Conservation (phyloP, 192 early-diverging fungal species). For the Glomus cerebriforme region DNA sequence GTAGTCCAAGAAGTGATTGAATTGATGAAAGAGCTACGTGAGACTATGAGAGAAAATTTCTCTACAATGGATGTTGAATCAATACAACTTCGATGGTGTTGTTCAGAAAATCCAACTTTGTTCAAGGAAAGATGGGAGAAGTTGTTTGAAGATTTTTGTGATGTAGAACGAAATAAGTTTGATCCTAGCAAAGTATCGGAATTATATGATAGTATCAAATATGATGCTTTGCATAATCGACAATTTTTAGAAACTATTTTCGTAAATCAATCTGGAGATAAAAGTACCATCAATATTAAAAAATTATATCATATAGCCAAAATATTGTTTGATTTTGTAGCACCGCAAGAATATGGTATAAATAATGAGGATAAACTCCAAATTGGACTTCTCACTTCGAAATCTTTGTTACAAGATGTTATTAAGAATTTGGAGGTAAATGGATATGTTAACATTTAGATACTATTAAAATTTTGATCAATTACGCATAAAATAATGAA, state of each 20-base stretch:
- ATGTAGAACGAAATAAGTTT: conserved; percentile 52
- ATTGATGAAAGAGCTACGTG: conserved; percentile 65
- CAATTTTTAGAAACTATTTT: conserved; percentile 78
- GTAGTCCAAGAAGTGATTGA: conserved; percentile 71
- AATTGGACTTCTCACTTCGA: conserved; percentile 80
- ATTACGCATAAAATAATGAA: no score
- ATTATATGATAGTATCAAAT: conserved; percentile 95
- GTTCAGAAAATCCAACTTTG: conserved; percentile 78
- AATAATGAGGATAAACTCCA: conserved; percentile 76
- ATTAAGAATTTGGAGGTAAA: conserved; percentile 71
- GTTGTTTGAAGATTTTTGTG: conserved; percentile 85
- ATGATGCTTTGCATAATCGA: conserved; percentile 96
- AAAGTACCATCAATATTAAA: conserved; percentile 42
- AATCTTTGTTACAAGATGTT: conserved; percentile 79
- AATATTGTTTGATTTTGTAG: conserved; percentile 90
- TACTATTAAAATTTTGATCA: not conserved
- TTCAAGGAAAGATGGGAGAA: conserved; percentile 98
- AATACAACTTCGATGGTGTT: conserved; percentile 87
- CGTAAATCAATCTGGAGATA: conserved; percentile 40
- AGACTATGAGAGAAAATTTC: conserved; percentile 82
- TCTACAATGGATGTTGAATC: conserved; percentile 52
- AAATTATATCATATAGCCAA: conserved; percentile 83
- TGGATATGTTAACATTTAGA: not conserved
- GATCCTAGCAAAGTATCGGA: conserved; percentile 89
- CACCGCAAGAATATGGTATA: conserved; percentile 93